These are phyloP conservation scores for Rhazya stricta DNA, from an alignment of 257 asterid species.

Conservation along the genomic window DNA sequence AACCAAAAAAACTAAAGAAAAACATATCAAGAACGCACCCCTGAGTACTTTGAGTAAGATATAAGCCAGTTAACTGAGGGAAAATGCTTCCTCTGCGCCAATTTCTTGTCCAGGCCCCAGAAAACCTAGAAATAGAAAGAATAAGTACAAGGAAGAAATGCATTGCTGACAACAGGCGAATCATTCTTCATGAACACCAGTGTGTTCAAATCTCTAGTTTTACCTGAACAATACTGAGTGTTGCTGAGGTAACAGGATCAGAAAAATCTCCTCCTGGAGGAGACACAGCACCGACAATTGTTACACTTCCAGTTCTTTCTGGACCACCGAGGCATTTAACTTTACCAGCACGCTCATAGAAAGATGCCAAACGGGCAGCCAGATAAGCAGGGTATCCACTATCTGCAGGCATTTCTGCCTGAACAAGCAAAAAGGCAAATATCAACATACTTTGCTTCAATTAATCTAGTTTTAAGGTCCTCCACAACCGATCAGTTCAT, in stretches of 20 bases:
- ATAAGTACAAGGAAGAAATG: slow-evolving; percentile 17
- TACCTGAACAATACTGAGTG: slow-evolving; percentile 98
- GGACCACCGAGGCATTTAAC: slow-evolving; percentile 99
- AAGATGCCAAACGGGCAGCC: slow-evolving; percentile 98
- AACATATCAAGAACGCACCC: slow-evolving; percentile 40
- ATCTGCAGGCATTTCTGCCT: slow-evolving; percentile 99
- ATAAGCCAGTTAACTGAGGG: slow-evolving; percentile 99
- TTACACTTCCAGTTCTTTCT: slow-evolving; percentile 96
- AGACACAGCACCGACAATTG: slow-evolving; percentile 99
- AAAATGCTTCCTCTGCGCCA: slow-evolving; percentile 96
- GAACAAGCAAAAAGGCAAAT: slow-evolving; percentile 8
- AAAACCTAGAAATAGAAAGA: slow-evolving; percentile 55
- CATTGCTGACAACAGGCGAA: not conserved
- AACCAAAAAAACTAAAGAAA: not conserved
- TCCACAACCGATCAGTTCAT: not conserved
- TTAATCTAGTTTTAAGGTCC: not conserved
- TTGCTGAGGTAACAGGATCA: slow-evolving; percentile 98
- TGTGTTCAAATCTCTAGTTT: slow-evolving; percentile 2
- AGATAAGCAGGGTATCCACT: slow-evolving; percentile 99
- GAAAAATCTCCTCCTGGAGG: slow-evolving; percentile 99
- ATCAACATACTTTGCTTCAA: not conserved
- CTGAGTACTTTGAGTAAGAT: slow-evolving; percentile 93
- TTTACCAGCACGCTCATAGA: slow-evolving; percentile 99
- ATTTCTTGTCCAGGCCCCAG: slow-evolving; percentile 99
- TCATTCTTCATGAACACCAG: not conserved